A percentile compares a stretch with the other conserved stretches of the same genome.
phyloP scores from a whole-genome alignment of 2,329 filamentous ascomycete genomes.

The Alternaria ethzedia region DNA sequence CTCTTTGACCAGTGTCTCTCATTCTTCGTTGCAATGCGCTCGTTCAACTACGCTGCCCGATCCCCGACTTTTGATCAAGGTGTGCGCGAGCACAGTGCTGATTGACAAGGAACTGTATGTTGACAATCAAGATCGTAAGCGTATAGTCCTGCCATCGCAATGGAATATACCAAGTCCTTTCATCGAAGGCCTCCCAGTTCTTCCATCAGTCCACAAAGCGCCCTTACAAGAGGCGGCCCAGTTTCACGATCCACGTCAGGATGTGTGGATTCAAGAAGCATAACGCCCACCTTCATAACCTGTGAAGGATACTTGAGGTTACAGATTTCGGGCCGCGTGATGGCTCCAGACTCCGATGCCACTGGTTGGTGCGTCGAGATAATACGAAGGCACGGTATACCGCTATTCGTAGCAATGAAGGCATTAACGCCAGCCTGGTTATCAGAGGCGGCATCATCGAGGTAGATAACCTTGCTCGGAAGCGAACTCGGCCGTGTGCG shows the following conservation, averaged over 20 bases:
- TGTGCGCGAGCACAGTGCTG: not conserved
- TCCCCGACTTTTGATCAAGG: not conserved
- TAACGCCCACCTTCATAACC: slow-evolving; percentile 26
- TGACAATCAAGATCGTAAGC: not conserved
- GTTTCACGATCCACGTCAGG: slow-evolving; percentile 21
- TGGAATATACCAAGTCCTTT: not conserved
- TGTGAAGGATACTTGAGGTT: slow-evolving; percentile 19
- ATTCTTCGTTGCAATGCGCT: not conserved
- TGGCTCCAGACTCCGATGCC: not conserved
- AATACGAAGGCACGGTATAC: slow-evolving; percentile 18
- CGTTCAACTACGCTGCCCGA: not conserved
- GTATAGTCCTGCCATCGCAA: not conserved
- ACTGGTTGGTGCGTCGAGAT: not conserved
- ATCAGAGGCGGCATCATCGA: slow-evolving; percentile 10
- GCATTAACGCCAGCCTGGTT: slow-evolving; percentile 16
- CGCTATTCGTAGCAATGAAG: slow-evolving; percentile 14
- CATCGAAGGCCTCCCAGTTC: not conserved
- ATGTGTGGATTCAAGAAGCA: slow-evolving; percentile 23
- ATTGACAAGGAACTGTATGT: not conserved
- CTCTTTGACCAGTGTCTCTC: not conserved
- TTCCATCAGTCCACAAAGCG: slow-evolving; percentile 22
- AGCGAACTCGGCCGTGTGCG: not conserved
- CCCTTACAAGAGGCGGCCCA: slow-evolving; percentile 22
- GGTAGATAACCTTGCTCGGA: slow-evolving; percentile 1
- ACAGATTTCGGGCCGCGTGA: slow-evolving; percentile 4